Percentiles rank a stretch among this genome's conserved stretches.
These are phyloP conservation scores for Suhomyces pyralidae DNA, from an alignment of 805 yeast species.

Conservation along the genomic window DNA sequence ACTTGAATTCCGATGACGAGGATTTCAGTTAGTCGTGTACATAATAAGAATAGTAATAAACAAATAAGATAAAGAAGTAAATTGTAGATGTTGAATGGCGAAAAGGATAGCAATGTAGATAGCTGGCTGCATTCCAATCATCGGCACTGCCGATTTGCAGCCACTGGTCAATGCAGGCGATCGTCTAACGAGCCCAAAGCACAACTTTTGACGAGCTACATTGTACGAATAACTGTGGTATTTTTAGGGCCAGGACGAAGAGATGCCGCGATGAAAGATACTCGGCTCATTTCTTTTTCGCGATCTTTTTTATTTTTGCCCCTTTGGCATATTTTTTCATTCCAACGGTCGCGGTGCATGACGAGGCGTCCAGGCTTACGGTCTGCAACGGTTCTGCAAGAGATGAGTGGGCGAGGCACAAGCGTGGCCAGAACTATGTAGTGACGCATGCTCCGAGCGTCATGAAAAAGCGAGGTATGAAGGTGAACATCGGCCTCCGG, in stretches of 20 bases:
- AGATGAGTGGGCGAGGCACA: not conserved
- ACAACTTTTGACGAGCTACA: not conserved
- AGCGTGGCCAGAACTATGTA: no score
- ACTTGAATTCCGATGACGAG: conserved; percentile 64
- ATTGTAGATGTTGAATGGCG: not conserved
- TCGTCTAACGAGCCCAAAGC: not conserved
- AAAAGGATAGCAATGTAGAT: no score
- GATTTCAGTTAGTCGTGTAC: conserved; percentile 17
- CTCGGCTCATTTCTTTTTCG: not conserved
- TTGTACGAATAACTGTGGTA: no score
- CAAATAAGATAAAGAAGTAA: not conserved
- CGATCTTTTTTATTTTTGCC: not conserved
- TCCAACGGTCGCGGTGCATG: not conserved
- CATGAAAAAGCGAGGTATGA: no score
- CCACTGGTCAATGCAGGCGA: not conserved
- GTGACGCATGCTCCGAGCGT: no score
- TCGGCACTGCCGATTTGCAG: not conserved
- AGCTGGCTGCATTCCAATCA: not conserved
- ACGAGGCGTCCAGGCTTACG: not conserved
- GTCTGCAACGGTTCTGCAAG: not conserved
- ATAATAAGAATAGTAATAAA: not conserved
- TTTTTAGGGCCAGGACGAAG: no score
- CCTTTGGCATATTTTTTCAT: not conserved
- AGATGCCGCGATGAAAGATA: not conserved
- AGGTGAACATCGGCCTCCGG: no score